Conservation (phyloP, 1,284 basidiomycete genomes). For the Ganoderma sinense region DNA sequence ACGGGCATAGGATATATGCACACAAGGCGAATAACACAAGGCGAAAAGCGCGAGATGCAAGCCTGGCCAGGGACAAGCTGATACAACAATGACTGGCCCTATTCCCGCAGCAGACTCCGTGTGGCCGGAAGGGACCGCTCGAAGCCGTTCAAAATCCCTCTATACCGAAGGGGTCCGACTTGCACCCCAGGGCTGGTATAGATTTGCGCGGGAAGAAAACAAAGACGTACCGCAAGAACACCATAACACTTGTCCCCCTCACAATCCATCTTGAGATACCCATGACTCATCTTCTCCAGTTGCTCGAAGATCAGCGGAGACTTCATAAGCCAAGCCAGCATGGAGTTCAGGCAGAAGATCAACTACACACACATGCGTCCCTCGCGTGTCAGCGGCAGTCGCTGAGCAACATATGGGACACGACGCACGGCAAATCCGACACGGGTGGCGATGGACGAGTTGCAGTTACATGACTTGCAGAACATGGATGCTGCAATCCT, state of each 20-base stretch:
- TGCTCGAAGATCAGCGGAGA: constrained; percentile 88
- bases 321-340: constrained; percentile 96
- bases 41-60: too few species aligned
- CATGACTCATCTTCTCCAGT: constrained; percentile 93
- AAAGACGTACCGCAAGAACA: constrained; percentile 83
- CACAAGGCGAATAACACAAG: background rate
- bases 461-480: constrained; percentile 99
- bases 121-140: too few species aligned
- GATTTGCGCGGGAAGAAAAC: background rate
- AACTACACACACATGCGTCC: constrained; percentile 66
- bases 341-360: constrained; percentile 96
- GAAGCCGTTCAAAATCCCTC: background rate
- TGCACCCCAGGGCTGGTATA: background rate
- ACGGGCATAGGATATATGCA: background rate
- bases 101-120: too few species aligned
- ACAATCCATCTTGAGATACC: constrained; percentile 99
- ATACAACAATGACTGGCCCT: too few species aligned
- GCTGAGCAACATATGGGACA: background rate
- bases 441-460: constrained; percentile 97
- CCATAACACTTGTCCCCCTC: constrained; percentile 94
- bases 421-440: constrained; percentile 90
- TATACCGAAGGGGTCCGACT: background rate
- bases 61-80: background rate
- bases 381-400: constrained; percentile 2
- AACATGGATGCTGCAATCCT: constrained; percentile 84